Conservation (phyloP, 345 rosid genomes). For the Trapa incisa region DNA sequence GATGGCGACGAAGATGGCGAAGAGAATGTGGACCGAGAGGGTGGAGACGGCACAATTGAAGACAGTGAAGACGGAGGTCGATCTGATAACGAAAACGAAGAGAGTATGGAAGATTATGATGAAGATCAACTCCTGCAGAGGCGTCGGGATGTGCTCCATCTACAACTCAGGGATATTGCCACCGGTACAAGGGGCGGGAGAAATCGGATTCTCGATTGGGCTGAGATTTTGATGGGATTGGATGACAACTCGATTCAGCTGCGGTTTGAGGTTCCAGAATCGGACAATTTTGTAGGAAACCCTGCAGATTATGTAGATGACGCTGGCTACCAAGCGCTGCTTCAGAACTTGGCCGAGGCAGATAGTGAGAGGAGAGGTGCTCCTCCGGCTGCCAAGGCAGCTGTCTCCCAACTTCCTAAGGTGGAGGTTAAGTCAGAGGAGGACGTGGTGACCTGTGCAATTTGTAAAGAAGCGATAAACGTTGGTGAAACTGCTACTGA, state of each 20-base stretch:
- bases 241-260: slow-evolving; percentile 59
- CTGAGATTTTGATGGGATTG: slow-evolving; percentile 55
- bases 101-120: slow-evolving; percentile 15
- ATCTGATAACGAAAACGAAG: slow-evolving; percentile 20
- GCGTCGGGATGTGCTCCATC: slow-evolving; percentile 30
- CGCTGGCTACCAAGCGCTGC: slow-evolving; percentile 51
- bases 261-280: slow-evolving; percentile 37
- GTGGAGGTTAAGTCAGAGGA: slow-evolving; percentile 21
- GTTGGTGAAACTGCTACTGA: slow-evolving; percentile 43
- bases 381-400: slow-evolving; percentile 49
- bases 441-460: slow-evolving; percentile 32
- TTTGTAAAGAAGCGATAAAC: slow-evolving; percentile 46
- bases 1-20: slow-evolving; percentile 13
- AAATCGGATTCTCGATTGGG: slow-evolving; percentile 61
- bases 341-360: slow-evolving; percentile 55
- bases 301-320: slow-evolving; percentile 52
- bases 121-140: slow-evolving; percentile 35
- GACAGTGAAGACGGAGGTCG: slow-evolving; percentile 18
- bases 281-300: slow-evolving; percentile 39
- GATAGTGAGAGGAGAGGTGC: slow-evolving; percentile 61
- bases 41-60: slow-evolving; percentile 8
- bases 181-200: slow-evolving; percentile 45
- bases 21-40: slow-evolving; percentile 10
- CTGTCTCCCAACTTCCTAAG: slow-evolving; percentile 27
- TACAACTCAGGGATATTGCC: slow-evolving; percentile 36